Base-by-base conservation (phyloP, 352 stramenopile genomes). In the Pythium sukuiense region DNA sequence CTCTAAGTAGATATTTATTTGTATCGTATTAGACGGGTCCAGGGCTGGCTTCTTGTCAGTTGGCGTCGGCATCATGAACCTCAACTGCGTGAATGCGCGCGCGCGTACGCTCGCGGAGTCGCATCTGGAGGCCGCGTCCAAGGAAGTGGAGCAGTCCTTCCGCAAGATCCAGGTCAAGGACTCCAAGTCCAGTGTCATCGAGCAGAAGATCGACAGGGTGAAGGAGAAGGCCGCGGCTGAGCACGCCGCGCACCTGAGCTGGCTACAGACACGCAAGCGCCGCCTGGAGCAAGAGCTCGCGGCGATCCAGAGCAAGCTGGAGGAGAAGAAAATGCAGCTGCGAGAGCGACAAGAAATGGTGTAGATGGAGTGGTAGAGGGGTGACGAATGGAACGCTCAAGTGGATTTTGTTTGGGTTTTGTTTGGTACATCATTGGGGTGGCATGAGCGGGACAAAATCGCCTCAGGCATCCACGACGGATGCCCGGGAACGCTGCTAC, bases 61-160 rank as follows among this genome's bases (percentile, higher is more conserved):
- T n/a, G 14, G 24, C 24, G 6, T 30, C 1, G 3, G 1, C 26
- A 45, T 32, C 20, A 87, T 90, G 78, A 85, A 74, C 57, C 67
- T 92, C 49, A 90, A 90, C 71, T 92, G 84, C 70, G 76, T 89
- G 57, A 87, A 74, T 53, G 73, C 80, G 6, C 84, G 84, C 26
- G 61, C 78, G 32, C 70, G 67, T 24, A 67, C 83, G 37, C 75
- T 80, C 64, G 71, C 77, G 59, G 81, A 92, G 61, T 84, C 74
- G 71, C 75, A 90, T 62, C 76, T 92, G 29, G 84, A 92, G 67
- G 80, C 56, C 7, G 81, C 81, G 32, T 92, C 81, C 29, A 88
- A 88, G 70, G 65, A 83, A 46, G 81, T 83, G 29, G 81, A 90
- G 65, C 66, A 65, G 35, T 72, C 79, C 27, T 89, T 89, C 65